These are phyloP conservation scores for Clonostachys rosea DNA, from an alignment of 2,329 filamentous ascomycete species.

Conservation along the genomic window DNA sequence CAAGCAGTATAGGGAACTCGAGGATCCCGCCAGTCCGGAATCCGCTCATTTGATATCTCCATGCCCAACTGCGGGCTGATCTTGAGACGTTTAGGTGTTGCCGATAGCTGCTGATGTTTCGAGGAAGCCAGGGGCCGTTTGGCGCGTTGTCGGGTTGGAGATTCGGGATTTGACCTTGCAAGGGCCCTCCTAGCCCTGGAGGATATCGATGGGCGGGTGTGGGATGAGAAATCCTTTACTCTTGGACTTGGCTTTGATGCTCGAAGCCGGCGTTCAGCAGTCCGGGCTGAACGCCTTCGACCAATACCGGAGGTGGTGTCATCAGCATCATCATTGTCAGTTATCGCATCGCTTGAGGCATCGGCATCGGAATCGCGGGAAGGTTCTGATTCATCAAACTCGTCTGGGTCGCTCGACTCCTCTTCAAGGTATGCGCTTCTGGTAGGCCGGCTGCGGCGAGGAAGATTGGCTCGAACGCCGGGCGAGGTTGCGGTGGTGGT, in stretches of 20 bases:
- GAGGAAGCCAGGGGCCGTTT: neutral
- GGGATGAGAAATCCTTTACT: no score
- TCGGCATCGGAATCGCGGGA: slow-evolving; percentile 1
- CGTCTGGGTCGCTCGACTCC: neutral
- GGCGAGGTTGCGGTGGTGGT: neutral
- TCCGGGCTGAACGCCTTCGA: no score
- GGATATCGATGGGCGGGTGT: no score
- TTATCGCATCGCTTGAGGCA: neutral
- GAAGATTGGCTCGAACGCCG: neutral
- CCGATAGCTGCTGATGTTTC: neutral
- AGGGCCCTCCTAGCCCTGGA: neutral
- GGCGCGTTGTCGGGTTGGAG: neutral
- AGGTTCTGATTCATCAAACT: neutral
- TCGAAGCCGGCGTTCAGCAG: no score
- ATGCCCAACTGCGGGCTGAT: no score
- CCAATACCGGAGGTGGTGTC: no score
- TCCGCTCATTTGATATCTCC: neutral
- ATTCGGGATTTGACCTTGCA: neutral
- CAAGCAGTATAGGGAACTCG: slow-evolving; percentile 64
- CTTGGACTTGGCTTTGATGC: no score
- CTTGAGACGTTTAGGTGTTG: neutral
- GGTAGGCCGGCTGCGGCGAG: neutral
- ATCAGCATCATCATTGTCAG: no score
- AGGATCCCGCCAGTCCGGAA: slow-evolving; percentile 48
- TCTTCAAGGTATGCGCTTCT: slow-evolving; percentile 1